A percentile compares a stretch with the other conserved stretches of the same genome.
phyloP scores from a whole-genome alignment of 176 grass and related monocot species.

The Alopecurus myosuroides region DNA sequence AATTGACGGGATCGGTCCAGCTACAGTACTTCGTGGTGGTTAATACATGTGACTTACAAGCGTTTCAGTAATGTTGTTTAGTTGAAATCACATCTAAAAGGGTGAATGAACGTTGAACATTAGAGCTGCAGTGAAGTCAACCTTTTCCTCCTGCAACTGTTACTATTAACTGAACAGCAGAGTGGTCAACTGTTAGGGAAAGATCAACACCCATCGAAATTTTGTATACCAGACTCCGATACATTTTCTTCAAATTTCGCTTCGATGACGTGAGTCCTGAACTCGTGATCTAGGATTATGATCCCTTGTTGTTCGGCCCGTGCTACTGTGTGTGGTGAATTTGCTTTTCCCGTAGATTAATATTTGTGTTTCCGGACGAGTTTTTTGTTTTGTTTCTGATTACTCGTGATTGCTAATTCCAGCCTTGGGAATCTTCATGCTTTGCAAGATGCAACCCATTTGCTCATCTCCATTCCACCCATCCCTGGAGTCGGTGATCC shows the following conservation, averaged over 20 bases:
- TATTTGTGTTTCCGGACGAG: neutral
- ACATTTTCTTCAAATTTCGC: neutral
- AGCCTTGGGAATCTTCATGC: conserved; percentile 40
- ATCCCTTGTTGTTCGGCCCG: neutral
- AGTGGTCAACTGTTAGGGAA: neutral
- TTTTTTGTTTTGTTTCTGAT: neutral
- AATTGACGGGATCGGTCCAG: neutral
- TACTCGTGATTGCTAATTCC: neutral
- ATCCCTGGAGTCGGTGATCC: conserved; percentile 61
- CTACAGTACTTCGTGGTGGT: neutral
- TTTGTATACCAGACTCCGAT: neutral
- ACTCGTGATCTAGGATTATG: neutral
- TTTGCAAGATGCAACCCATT: conserved; percentile 52
- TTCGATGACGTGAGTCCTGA: neutral
- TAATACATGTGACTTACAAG: neutral
- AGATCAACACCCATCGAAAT: neutral
- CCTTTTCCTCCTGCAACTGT: neutral
- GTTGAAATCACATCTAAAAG: neutral
- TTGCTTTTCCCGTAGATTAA: neutral
- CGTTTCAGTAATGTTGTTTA: neutral
- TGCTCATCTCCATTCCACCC: conserved; percentile 76
- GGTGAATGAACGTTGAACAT: neutral
- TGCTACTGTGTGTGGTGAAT: neutral
- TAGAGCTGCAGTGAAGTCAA: neutral
- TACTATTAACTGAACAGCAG: neutral